Evolutionary conservation across 2,329 filamentous ascomycete genomes (phyloP).

Genomic region (Ophiostoma tasmaniense): DNA sequence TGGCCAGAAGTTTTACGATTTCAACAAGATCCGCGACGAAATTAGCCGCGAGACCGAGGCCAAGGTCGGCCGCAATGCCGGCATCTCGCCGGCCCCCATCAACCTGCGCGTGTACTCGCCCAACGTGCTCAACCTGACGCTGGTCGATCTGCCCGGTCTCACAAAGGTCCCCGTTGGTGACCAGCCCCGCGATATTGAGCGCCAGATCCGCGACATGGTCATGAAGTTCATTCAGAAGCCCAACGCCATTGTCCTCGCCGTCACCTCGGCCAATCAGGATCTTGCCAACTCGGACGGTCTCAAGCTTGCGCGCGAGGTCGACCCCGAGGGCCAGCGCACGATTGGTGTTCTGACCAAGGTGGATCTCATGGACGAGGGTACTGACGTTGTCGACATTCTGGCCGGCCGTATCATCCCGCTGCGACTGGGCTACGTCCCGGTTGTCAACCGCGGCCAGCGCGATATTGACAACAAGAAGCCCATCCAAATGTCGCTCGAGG

Average conservation of each 20-base stretch:
- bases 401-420: slow-evolving; percentile 95
- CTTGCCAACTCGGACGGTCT: slow-evolving; percentile 96
- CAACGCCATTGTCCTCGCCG: slow-evolving; percentile 94
- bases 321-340: slow-evolving; percentile 85
- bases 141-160: slow-evolving; percentile 90
- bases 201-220: slow-evolving; percentile 92
- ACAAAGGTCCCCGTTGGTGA: slow-evolving; percentile 98
- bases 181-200: slow-evolving; percentile 95
- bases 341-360: slow-evolving; percentile 95
- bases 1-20: slow-evolving; percentile 81
- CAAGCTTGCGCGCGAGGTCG: slow-evolving; percentile 93
- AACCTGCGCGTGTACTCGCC: slow-evolving; percentile 98
- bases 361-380: slow-evolving; percentile 97
- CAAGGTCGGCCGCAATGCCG: slow-evolving; percentile 80
- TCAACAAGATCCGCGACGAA: slow-evolving; percentile 97
- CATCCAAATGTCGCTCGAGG: slow-evolving; percentile 82
- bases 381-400: slow-evolving; percentile 93
- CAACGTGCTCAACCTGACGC: slow-evolving; percentile 87
- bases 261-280: slow-evolving; percentile 95
- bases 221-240: slow-evolving; percentile 98
- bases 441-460: slow-evolving; percentile 94
- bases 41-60: slow-evolving; percentile 72
- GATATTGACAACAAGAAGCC: slow-evolving; percentile 98
- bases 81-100: slow-evolving; percentile 94
- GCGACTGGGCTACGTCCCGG: slow-evolving; percentile 84